Evolutionary conservation across 768 basidiomycete genomes (phyloP), one percentile per base, ranked within the genome.

Genomic region (Pisolithus tinctorius): DNA sequence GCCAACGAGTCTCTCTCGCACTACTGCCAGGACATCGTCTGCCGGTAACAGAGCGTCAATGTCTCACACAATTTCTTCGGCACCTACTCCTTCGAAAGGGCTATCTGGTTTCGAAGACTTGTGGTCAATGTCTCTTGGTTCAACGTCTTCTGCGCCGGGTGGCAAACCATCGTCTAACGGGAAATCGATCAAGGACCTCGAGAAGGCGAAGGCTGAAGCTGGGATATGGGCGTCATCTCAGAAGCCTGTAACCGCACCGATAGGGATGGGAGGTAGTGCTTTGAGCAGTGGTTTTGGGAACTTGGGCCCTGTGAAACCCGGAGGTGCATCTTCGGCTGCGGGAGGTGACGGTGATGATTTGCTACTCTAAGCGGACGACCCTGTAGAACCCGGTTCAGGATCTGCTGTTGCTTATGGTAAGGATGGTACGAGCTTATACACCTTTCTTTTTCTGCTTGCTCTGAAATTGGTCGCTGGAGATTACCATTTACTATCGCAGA

Each of bases 121-220:
- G 57, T 96, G 89, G 88, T 79, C 80, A 20, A 76, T 93, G 76
- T 88, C 86, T 2, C 76, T 94, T 36, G 86, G 85, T 27, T 58
- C 71, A 7, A 53, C 66, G 7, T 52, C 67, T 11, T 49, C 74
- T 13, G 59, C 49, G 31, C 54, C 74, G 37, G 14, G 53, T 4
- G 44, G 36, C 7, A 76, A 78, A 45, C 63, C 78, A 2, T 63
- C 68, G 17, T 63, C 64, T 2, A 58, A 63, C 38, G 74, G 74
- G 37, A 92, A 93, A 75, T 88, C 85, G 41, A 94, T 95, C 62
- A 87, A 87, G 68, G 93, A 92, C 61, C 64, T 96, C 56, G 88
- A 91, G 71, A 84, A 81, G 70, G 93, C 95, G 72, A 93, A 93
- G 73, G 78, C 83, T 3, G 79, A 78, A 63, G 82, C 84, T 20